Evolutionary conservation across 768 basidiomycete species (phyloP).

Genomic region (Pleurotus eryngii): DNA sequence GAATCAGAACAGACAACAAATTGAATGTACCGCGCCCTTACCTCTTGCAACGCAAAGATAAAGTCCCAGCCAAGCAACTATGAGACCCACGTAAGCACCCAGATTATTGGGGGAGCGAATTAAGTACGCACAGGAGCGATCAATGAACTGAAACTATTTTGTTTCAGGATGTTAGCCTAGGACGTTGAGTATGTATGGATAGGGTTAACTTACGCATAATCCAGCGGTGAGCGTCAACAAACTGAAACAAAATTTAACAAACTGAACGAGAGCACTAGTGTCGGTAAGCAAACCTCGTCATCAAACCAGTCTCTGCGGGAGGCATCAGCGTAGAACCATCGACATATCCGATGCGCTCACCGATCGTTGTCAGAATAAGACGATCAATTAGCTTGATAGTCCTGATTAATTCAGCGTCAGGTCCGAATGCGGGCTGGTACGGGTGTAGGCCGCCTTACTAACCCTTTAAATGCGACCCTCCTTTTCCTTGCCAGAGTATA

Average conservation of each 20-base stretch:
- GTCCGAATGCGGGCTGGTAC: no score
- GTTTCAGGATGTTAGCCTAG: neutral
- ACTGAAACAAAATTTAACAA: neutral
- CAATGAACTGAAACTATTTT: neutral
- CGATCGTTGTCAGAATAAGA: neutral
- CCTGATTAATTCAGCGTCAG: neutral
- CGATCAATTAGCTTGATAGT: conserved; percentile 7
- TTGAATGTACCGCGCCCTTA: neutral
- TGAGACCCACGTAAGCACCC: neutral
- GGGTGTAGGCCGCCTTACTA: neutral
- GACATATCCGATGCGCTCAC: neutral
- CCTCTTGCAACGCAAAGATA: neutral
- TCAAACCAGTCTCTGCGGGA: neutral
- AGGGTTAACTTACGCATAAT: neutral
- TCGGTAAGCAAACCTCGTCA: neutral
- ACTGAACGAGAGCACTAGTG: neutral
- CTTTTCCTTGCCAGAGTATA: conserved; percentile 24
- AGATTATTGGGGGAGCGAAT: neutral
- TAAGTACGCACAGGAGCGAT: neutral
- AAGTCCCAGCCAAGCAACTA: neutral
- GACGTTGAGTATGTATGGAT: neutral
- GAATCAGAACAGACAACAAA: neutral
- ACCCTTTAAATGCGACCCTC: conserved; percentile 13
- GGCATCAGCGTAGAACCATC: neutral
- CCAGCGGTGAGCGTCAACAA: neutral